phyloP scores from a whole-genome alignment of 2,329 filamentous ascomycete genomes.

The Helicocarpus griseus region DNA sequence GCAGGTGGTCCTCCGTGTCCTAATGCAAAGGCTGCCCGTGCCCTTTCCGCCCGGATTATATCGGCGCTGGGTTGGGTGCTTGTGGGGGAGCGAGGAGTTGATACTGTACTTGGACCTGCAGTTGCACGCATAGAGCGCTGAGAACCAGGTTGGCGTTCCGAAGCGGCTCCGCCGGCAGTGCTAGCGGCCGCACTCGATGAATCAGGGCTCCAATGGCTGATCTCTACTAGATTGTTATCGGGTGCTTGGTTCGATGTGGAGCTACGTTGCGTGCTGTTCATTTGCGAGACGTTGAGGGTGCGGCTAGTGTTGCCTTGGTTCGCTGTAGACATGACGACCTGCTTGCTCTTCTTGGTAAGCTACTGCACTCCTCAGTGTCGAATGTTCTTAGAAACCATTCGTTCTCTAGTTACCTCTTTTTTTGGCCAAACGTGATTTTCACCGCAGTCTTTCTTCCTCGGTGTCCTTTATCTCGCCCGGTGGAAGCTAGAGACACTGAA shows the following conservation, averaged over 20 bases:
- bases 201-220: slow-evolving; percentile 9
- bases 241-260: not conserved
- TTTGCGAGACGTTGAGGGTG: not conserved
- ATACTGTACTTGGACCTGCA: not conserved
- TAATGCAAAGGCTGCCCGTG: slow-evolving; percentile 1
- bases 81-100: slow-evolving; percentile 1
- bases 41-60: slow-evolving; percentile 3
- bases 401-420: no score
- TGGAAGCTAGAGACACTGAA: no score
- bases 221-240: slow-evolving; percentile 1
- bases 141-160: not conserved
- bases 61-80: not conserved
- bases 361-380: no score
- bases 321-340: not conserved
- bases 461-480: no score
- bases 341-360: not conserved
- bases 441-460: no score
- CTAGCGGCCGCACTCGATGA: slow-evolving; percentile 4
- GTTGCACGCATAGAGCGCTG: not conserved
- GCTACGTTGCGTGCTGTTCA: not conserved
- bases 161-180: not conserved
- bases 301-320: not conserved
- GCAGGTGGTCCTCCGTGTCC: slow-evolving; percentile 7
- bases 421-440: no score
- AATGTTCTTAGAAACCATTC: no score